Conservation (phyloP, 2,329 filamentous ascomycete species). For the Trichoderma aggressivum region DNA sequence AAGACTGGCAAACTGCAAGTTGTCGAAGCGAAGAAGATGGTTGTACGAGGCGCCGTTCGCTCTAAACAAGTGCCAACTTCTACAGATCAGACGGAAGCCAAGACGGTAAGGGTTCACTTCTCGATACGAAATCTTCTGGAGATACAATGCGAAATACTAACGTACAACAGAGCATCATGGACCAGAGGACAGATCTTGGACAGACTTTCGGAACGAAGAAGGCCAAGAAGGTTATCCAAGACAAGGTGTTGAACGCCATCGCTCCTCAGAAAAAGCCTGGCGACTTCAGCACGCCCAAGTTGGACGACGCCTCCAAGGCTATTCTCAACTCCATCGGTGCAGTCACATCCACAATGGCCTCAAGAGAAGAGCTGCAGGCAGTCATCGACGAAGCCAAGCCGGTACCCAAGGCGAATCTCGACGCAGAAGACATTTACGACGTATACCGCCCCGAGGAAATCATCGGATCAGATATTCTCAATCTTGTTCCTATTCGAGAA, state of each 20-base stretch:
- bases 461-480: constrained; percentile 65
- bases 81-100: constrained; percentile 33
- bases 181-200: constrained; percentile 66
- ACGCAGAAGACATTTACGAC: constrained; percentile 64
- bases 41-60: constrained; percentile 55
- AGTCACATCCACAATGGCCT: constrained; percentile 62
- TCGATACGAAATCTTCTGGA: neutral
- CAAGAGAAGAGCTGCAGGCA: constrained; percentile 61
- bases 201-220: constrained; percentile 83
- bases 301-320: constrained; percentile 54
- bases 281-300: constrained; percentile 41
- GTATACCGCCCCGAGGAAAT: constrained; percentile 67
- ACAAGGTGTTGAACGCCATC: constrained; percentile 70
- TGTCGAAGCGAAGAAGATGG: constrained; percentile 62
- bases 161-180: constrained; percentile 49
- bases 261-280: constrained; percentile 37
- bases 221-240: constrained; percentile 71
- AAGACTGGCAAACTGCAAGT: constrained; percentile 57
- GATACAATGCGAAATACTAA: constrained; percentile 23
- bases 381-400: constrained; percentile 67
- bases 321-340: constrained; percentile 63
- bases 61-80: constrained; percentile 51
- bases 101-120: neutral
- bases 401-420: constrained; percentile 65
- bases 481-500: constrained; percentile 65